Percentiles rank a stretch among this genome's conserved stretches.
phyloP scores from a whole-genome alignment of 164 flowering plant genomes.

The Dillenia suffruticosa region DNA sequence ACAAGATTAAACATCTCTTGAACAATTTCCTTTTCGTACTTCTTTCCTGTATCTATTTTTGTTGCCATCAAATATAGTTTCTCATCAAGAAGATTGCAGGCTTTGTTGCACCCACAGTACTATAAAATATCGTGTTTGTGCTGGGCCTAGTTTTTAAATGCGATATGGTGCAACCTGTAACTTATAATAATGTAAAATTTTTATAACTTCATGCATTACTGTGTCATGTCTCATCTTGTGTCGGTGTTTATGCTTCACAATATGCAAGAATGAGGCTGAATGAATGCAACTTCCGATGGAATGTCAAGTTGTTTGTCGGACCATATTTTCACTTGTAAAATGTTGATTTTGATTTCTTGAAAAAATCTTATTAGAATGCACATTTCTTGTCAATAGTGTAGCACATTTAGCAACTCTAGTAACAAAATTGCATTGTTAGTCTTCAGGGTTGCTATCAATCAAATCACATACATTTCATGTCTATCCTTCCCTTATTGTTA shows the following conservation, averaged over 20 bases:
- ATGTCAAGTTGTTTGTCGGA: too few species aligned
- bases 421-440: constrained; percentile 6
- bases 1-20: background rate
- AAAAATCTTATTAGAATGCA: background rate
- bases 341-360: background rate
- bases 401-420: too few species aligned
- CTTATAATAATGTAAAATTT: background rate
- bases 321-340: background rate
- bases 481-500: background rate
- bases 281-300: too few species aligned
- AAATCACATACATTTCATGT: constrained; percentile 3
- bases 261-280: too few species aligned
- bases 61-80: too few species aligned
- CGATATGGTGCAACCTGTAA: too few species aligned
- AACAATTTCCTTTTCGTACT: background rate
- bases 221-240: too few species aligned
- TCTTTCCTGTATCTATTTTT: too few species aligned
- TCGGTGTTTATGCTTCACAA: too few species aligned
- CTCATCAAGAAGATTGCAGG: background rate
- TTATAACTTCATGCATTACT: background rate
- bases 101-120: too few species aligned
- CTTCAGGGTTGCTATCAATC: background rate
- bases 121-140: too few species aligned
- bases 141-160: too few species aligned
- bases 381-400: background rate